Percentiles rank a stretch among this genome's conserved stretches.
These are phyloP conservation scores for Ceratorhiza oryzae-sativae DNA, from an alignment of 1,284 basidiomycete genomes.

Conservation along the genomic window DNA sequence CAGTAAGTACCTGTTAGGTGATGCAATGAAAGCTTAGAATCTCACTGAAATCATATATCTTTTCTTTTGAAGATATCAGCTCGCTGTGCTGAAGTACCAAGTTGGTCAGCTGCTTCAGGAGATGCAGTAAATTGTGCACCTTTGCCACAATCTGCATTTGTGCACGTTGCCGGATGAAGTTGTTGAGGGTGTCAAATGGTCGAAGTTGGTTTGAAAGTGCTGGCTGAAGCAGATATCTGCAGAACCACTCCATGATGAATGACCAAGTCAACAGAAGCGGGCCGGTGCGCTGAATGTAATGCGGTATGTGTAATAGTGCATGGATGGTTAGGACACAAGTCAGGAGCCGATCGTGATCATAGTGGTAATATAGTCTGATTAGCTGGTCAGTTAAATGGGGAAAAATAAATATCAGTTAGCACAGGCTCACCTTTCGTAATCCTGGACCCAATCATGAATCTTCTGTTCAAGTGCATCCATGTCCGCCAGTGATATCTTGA, in stretches of 20 bases:
- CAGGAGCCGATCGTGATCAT: slow-evolving; percentile 48
- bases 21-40: too few relatives aligned
- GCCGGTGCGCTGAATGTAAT: slow-evolving; percentile 49
- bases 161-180: slow-evolving; percentile 44
- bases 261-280: slow-evolving; percentile 58
- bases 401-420: not conserved
- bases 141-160: slow-evolving; percentile 41
- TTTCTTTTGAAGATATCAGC: not conserved
- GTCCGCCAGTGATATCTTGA: not conserved
- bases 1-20: too few relatives aligned
- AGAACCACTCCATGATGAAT: slow-evolving; percentile 52
- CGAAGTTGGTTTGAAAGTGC: slow-evolving; percentile 45
- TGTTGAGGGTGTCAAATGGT: slow-evolving; percentile 48
- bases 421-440: slow-evolving; percentile 40
- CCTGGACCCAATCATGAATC: slow-evolving; percentile 27
- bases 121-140: not conserved
- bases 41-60: too few relatives aligned
- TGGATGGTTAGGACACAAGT: slow-evolving; percentile 56
- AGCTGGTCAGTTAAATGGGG: not conserved
- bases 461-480: not conserved
- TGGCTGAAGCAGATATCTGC: slow-evolving; percentile 46
- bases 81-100: not conserved
- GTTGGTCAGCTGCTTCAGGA: not conserved
- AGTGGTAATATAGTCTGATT: slow-evolving; percentile 55
- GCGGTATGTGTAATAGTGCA: slow-evolving; percentile 53